Percentiles rank a stretch among this genome's conserved stretches.
phyloP scores from a whole-genome alignment of 345 rosid genomes.

The Pistacia integerrima region DNA sequence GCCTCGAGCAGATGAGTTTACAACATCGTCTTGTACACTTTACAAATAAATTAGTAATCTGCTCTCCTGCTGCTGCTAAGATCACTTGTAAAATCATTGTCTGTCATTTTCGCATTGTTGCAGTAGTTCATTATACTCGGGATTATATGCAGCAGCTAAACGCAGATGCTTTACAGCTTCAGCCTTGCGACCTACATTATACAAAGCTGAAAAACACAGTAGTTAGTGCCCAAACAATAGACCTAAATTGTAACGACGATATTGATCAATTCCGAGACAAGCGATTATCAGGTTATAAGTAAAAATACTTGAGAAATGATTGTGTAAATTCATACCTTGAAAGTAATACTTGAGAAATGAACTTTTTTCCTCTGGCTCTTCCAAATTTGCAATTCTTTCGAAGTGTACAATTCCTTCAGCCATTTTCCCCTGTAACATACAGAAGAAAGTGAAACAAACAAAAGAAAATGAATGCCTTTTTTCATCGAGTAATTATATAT shows the following conservation, averaged over 20 bases:
- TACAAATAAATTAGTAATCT: constrained; percentile 26
- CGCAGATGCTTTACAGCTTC: constrained; percentile 71
- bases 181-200: constrained; percentile 57
- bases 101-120: constrained; percentile 66
- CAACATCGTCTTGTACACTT: no score
- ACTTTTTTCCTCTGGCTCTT: constrained; percentile 74
- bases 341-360: constrained; percentile 59
- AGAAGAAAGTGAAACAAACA: not conserved
- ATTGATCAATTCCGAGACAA: not conserved
- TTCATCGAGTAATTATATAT: not conserved
- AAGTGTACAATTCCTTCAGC: constrained; percentile 72
- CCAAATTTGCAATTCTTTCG: constrained; percentile 62
- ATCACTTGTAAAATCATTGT: constrained; percentile 35
- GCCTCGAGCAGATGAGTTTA: no score
- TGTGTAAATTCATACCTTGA: constrained; percentile 49
- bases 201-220: constrained; percentile 44
- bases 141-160: constrained; percentile 65
- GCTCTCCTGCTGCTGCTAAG: constrained; percentile 50
- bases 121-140: constrained; percentile 46
- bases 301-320: not conserved
- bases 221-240: not conserved
- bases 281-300: not conserved
- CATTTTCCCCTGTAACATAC: constrained; percentile 56
- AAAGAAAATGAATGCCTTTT: not conserved
- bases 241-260: no score